Percentiles rank a stretch among this genome's conserved stretches.
phyloP scores from a whole-genome alignment of 2,329 filamentous ascomycete species.

The Chalaropsis ovoidea region DNA sequence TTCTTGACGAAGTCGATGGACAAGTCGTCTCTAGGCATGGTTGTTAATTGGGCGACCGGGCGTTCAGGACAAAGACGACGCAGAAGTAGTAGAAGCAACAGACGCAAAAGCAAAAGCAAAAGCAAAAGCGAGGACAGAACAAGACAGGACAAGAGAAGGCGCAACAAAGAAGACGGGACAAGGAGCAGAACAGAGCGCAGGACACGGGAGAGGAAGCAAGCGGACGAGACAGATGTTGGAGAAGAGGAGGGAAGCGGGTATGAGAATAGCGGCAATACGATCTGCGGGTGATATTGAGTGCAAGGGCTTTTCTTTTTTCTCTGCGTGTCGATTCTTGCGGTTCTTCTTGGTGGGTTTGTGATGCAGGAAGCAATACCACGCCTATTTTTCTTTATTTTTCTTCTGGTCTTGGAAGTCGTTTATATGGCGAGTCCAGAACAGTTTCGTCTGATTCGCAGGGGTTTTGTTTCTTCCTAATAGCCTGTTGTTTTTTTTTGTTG shows the following conservation, averaged over 20 bases:
- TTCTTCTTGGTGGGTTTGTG: neutral
- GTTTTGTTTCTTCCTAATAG: neutral
- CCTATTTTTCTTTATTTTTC: neutral
- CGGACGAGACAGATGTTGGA: neutral
- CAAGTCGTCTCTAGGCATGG: conserved; percentile 63
- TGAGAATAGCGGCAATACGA: conserved; percentile 1
- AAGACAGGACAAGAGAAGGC: conserved; percentile 8
- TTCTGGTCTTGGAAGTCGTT: neutral
- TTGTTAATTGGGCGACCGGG: conserved; percentile 41
- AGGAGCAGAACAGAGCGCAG: neutral
- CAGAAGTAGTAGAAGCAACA: conserved; percentile 16
- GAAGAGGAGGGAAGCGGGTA: neutral
- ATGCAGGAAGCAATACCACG: neutral
- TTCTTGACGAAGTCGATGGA: conserved; percentile 59
- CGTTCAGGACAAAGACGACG: conserved; percentile 15
- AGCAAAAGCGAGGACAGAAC: conserved; percentile 23
- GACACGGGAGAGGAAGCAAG: conserved; percentile 1
- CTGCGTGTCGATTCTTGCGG: neutral
- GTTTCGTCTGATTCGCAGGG: neutral
- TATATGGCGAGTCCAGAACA: neutral
- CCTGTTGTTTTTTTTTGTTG: neutral
- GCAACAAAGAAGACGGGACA: neutral
- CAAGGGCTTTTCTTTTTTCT: neutral
- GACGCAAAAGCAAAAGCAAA: conserved; percentile 24
- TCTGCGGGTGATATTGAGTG: neutral